A percentile compares a stretch with the other conserved stretches of the same genome.
Evolutionary conservation across 768 basidiomycete genomes (phyloP).

Genomic region (Suillus occidentalis): DNA sequence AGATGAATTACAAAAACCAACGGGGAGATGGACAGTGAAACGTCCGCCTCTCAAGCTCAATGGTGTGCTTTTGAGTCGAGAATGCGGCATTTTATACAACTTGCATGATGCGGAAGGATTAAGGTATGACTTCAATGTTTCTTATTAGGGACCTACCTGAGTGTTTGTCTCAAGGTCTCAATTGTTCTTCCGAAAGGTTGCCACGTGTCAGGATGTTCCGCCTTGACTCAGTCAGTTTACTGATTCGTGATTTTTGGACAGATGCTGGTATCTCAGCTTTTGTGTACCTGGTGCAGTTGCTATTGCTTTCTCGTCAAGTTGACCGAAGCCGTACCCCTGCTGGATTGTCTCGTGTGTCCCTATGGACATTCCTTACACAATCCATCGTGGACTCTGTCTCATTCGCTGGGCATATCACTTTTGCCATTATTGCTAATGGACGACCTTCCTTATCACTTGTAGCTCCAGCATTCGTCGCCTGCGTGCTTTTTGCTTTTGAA

Average conservation of each 20-base stretch:
- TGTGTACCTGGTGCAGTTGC: slow-evolving; percentile 65
- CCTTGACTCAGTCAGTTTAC: not conserved
- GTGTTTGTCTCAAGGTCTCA: slow-evolving; percentile 40
- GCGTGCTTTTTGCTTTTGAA: slow-evolving; percentile 78
- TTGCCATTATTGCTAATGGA: slow-evolving; percentile 84
- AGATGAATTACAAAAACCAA: slow-evolving; percentile 70
- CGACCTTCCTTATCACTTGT: slow-evolving; percentile 77
- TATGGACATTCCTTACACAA: slow-evolving; percentile 82
- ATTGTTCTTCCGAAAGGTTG: slow-evolving; percentile 73
- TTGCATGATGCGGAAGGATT: slow-evolving; percentile 67
- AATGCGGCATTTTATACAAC: slow-evolving; percentile 77
- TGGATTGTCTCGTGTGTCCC: slow-evolving; percentile 73
- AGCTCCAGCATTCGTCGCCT: slow-evolving; percentile 82
- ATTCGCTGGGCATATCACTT: slow-evolving; percentile 86
- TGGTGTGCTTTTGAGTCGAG: slow-evolving; percentile 71
- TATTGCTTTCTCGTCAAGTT: slow-evolving; percentile 73
- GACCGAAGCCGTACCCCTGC: slow-evolving; percentile 76
- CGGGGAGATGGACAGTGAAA: slow-evolving; percentile 61
- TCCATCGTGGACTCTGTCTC: slow-evolving; percentile 78
- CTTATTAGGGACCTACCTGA: slow-evolving; percentile 3
- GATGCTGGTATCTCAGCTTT: slow-evolving; percentile 73
- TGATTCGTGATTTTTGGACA: slow-evolving; percentile 29
- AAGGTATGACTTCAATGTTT: slow-evolving; percentile 45
- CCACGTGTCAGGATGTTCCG: slow-evolving; percentile 47
- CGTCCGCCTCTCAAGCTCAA: slow-evolving; percentile 58